Conservation (phyloP, 2,329 filamentous ascomycete species). For the Colletotrichum sp. region DNA sequence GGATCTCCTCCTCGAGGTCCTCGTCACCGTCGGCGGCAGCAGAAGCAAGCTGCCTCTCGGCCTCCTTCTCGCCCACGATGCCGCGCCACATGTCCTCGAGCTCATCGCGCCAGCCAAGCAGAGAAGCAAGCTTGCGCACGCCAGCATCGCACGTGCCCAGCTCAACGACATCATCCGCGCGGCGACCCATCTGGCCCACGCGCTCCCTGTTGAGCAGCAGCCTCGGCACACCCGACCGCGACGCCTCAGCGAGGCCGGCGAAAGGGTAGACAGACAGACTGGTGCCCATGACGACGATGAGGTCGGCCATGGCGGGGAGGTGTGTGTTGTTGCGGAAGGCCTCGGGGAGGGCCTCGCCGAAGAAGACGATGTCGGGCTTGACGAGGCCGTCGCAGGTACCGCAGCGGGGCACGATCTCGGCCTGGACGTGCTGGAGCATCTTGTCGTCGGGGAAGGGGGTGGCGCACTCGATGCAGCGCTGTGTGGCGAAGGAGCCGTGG, state of each 20-base stretch:
- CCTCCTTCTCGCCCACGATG: constrained; percentile 67
- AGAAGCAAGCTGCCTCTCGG: constrained; percentile 50
- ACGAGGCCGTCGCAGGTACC: constrained; percentile 76
- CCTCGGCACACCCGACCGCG: constrained; percentile 68
- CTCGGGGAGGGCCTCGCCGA: constrained; percentile 71
- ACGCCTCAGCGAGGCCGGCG: constrained; percentile 75
- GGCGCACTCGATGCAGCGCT: constrained; percentile 91
- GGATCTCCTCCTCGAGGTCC: constrained; percentile 49
- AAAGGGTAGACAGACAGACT: constrained; percentile 90
- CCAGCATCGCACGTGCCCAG: constrained; percentile 85
- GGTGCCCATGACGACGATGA: constrained; percentile 87
- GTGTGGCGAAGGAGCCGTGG: constrained; percentile 91
- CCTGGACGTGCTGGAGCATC: constrained; percentile 74
- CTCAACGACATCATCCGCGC: constrained; percentile 83
- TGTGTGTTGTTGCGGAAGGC: constrained; percentile 39
- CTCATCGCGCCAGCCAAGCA: constrained; percentile 85
- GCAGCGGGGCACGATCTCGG: constrained; percentile 75
- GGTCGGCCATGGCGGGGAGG: constrained; percentile 68
- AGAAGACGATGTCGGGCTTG: constrained; percentile 96
- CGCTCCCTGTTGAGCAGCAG: constrained; percentile 86
- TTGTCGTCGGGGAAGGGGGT: constrained; percentile 71
- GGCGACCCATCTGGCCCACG: constrained; percentile 79
- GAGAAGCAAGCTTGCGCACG: constrained; percentile 77
- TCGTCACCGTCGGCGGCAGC: constrained; percentile 34
- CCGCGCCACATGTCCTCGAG: constrained; percentile 77